Evolutionary conservation across 345 rosid genomes (phyloP), one percentile per base, ranked within the genome.

Genomic region (Salix dunnii): DNA sequence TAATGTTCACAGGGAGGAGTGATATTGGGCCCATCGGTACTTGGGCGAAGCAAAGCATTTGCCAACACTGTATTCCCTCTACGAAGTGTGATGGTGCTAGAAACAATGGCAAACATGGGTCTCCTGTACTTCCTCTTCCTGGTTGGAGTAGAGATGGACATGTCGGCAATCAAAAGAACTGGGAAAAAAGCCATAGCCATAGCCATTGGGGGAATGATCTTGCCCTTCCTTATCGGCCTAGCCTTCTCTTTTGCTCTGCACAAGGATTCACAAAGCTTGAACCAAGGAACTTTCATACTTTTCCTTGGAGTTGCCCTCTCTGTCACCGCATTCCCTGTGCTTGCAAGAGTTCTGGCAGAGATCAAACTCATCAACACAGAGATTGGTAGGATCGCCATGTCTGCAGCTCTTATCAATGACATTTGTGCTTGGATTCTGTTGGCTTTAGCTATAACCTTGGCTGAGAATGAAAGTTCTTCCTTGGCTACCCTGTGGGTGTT

Each of bases 121-220:
- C 92, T 96, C 48, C 88, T 96, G 33, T 91, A 90, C 86, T 96
- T 92, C 81, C 85, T 96, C 43, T 96, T 96, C 85, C 82, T 96
- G 18, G 93, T 96, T 20, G 99, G 98, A 53, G 92, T 96, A 10
- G 98, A 93, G 79, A 96, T 96, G 98, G 98, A 96, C 81, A 82
- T 96, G n/a, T 81, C 91, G 0, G 98, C 89, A 63, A 82, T 96
- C 60, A 88, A 82, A 20, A 84, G 84, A n/a, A 89, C 94, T 0
- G 98, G 98, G 14, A 92, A 77, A 76, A 89, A 88, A 80, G 86
- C 97, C 5, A 4, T 90, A 21, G 88, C 82, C 13, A 85, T 92
- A 0, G 99, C 98, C 21, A 7, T 87, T 38, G 84, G 91, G 2
- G 97, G 99, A 18, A 96, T 96, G 99, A 46, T 92, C 67, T 67